These are phyloP conservation scores for Nidularia pulvinata DNA, from an alignment of 768 basidiomycete genomes.

Conservation along the genomic window DNA sequence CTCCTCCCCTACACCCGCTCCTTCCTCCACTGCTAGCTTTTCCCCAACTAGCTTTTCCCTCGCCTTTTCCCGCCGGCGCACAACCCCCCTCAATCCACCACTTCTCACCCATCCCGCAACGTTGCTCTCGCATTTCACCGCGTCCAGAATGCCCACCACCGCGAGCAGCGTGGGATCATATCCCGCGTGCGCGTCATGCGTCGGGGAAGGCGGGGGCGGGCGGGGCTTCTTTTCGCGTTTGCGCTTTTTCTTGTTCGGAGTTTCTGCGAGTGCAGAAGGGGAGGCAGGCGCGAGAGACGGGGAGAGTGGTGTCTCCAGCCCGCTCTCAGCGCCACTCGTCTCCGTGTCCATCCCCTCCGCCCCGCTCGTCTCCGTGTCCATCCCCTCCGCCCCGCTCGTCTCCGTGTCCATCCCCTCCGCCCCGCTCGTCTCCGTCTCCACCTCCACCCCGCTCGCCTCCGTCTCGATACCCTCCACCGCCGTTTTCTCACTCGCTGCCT, in stretches of 20 bases:
- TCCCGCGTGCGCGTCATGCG: neutral
- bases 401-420: slow-evolving; percentile 1
- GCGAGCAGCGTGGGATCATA: slow-evolving; percentile 64
- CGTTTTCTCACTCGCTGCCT: neutral
- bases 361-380: neutral
- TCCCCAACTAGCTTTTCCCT: neutral
- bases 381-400: neutral
- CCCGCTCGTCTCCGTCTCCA: slow-evolving; percentile 5
- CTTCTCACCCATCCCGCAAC: slow-evolving; percentile 66
- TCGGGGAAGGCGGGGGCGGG: neutral
- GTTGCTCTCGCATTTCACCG: slow-evolving; percentile 55
- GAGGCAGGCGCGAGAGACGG: neutral
- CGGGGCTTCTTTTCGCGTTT: slow-evolving; percentile 6
- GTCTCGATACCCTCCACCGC: slow-evolving; percentile 5
- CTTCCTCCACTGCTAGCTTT: neutral
- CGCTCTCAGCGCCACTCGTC: neutral
- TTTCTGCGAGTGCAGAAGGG: neutral
- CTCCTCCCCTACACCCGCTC: neutral
- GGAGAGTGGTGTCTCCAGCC: neutral
- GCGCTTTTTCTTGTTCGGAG: slow-evolving; percentile 11
- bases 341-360: neutral
- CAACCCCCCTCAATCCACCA: slow-evolving; percentile 41
- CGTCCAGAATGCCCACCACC: slow-evolving; percentile 66
- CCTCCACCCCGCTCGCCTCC: slow-evolving; percentile 5
- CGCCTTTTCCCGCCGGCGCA: neutral